Conservation (phyloP, 164 flowering plant genomes). For the Sextonia rubra region DNA sequence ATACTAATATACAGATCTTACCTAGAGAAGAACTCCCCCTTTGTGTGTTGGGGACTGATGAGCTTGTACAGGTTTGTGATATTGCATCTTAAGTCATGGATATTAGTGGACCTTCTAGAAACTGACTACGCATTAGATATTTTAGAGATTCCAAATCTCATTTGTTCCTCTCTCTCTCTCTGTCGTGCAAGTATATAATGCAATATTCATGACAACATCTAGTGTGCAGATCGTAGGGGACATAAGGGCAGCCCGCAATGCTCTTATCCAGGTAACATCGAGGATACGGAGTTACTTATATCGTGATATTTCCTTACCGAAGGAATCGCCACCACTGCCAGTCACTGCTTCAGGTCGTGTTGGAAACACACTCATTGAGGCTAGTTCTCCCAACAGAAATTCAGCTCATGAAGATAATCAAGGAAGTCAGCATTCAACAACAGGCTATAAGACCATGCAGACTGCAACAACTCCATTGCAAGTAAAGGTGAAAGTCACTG, state of each 20-base stretch:
- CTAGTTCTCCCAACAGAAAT: slow-evolving; percentile 38
- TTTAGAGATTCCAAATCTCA: too few relatives aligned
- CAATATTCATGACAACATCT: slow-evolving; percentile 5
- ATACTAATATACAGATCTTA: slow-evolving; percentile 68
- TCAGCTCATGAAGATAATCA: slow-evolving; percentile 34
- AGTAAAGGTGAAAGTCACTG: slow-evolving; percentile 39
- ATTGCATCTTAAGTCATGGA: slow-evolving; percentile 6
- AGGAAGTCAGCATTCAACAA: slow-evolving; percentile 30
- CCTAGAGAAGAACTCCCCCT: slow-evolving; percentile 65
- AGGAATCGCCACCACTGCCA: slow-evolving; percentile 34
- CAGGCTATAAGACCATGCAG: slow-evolving; percentile 38
- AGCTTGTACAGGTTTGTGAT: slow-evolving; percentile 78
- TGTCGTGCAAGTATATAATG: not conserved
- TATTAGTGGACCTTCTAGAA: not conserved
- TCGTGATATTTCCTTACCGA: slow-evolving; percentile 48
- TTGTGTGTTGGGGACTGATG: slow-evolving; percentile 47
- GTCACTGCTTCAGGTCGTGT: slow-evolving; percentile 25
- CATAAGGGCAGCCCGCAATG: slow-evolving; percentile 86
- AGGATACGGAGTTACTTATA: slow-evolving; percentile 58
- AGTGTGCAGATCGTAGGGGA: slow-evolving; percentile 80
- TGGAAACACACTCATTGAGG: slow-evolving; percentile 32
- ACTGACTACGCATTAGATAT: not conserved
- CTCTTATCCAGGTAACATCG: slow-evolving; percentile 83
- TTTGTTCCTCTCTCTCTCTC: not conserved
- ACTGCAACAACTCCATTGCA: slow-evolving; percentile 25